Conservation (phyloP, 305 asterid genomes). For the Solanum hybrid region DNA sequence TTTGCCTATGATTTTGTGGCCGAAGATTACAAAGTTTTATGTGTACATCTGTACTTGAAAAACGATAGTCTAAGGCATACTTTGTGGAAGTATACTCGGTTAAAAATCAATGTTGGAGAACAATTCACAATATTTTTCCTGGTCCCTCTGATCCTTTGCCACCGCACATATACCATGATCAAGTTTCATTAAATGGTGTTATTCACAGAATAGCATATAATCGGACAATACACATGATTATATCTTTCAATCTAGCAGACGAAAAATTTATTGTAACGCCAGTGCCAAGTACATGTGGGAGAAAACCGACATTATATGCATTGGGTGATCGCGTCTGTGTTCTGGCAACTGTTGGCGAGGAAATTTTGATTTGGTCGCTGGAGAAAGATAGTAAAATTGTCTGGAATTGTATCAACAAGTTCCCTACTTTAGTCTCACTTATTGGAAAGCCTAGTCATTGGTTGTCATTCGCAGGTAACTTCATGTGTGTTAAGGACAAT, state of each 20-base stretch:
- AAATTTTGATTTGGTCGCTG: background rate
- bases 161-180: background rate
- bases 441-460: background rate
- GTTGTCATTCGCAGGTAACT: background rate
- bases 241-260: too few species aligned
- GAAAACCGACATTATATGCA: background rate
- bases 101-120: background rate
- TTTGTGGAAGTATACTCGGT: background rate
- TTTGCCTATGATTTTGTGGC: background rate
- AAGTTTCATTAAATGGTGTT: background rate
- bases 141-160: background rate
- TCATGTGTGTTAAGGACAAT: background rate
- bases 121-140: background rate
- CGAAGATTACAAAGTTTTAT: background rate
- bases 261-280: background rate
- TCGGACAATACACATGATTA: too few species aligned
- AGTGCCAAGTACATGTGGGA: background rate
- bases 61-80: too few species aligned
- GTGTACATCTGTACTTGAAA: background rate
- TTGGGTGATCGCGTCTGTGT: background rate
- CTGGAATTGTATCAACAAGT: background rate
- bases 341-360: background rate
- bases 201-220: background rate
- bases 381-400: background rate
- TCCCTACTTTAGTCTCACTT: background rate